These are phyloP conservation scores for Durotheca rogersii DNA, from an alignment of 495 filamentous ascomycete genomes.

Conservation along the genomic window DNA sequence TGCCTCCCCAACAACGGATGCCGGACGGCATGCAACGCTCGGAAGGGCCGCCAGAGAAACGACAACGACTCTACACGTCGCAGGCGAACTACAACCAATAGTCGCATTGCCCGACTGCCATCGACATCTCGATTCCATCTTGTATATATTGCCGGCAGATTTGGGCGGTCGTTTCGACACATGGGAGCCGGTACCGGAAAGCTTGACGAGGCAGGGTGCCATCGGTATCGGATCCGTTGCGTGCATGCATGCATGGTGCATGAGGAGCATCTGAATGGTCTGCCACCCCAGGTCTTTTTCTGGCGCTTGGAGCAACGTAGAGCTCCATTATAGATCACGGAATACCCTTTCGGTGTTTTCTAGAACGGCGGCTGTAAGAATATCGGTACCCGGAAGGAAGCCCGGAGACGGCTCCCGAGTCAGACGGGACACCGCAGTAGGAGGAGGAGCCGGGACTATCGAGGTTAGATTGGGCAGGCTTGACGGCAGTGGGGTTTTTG, in stretches of 20 bases:
- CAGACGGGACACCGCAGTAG: neutral
- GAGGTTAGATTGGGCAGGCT: conserved; percentile 14
- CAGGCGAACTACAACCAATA: conserved; percentile 38
- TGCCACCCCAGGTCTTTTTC: conserved; percentile 11
- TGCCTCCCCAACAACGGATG: conserved; percentile 32
- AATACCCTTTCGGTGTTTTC: conserved; percentile 30
- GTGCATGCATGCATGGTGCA: conserved; percentile 14
- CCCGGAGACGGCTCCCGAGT: neutral
- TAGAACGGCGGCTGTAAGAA: conserved; percentile 16
- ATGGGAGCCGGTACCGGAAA: conserved; percentile 13
- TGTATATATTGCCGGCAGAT: conserved; percentile 34
- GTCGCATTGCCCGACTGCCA: neutral
- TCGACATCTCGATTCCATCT: conserved; percentile 17
- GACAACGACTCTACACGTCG: conserved; percentile 43
- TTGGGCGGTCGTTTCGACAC: conserved; percentile 10
- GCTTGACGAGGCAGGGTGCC: conserved; percentile 5
- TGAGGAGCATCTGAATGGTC: conserved; percentile 6
- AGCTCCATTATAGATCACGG: conserved; percentile 28
- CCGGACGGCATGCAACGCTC: conserved; percentile 32
- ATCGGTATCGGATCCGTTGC: conserved; percentile 11
- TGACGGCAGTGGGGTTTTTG: conserved; percentile 3
- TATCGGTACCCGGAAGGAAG: conserved; percentile 14
- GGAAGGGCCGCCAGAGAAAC: conserved; percentile 39
- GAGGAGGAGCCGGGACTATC: neutral
- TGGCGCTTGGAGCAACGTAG: conserved; percentile 15